These are phyloP conservation scores for Erythrophleum ivorense DNA, from an alignment of 331 rosid genomes.

Conservation along the genomic window DNA sequence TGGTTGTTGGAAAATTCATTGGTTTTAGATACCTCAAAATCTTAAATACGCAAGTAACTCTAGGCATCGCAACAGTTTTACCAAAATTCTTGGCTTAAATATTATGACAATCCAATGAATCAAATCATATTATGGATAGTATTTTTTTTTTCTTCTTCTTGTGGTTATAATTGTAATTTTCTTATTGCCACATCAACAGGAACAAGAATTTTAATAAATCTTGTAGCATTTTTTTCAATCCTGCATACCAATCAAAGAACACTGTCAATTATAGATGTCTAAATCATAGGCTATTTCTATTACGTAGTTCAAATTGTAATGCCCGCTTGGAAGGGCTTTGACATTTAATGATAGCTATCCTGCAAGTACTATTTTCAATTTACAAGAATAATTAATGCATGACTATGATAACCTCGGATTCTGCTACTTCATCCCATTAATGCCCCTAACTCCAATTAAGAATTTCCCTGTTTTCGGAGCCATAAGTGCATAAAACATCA, in stretches of 20 bases:
- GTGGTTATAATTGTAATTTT: background rate
- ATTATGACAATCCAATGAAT: background rate
- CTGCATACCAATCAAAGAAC: background rate
- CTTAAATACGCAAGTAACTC: background rate
- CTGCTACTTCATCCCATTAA: slow-evolving; percentile 11
- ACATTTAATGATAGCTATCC: background rate
- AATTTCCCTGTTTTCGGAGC: background rate
- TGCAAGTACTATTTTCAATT: background rate
- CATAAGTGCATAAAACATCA: background rate
- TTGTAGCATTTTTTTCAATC: background rate
- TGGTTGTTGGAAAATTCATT: background rate
- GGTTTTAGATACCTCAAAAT: background rate
- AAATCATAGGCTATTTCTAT: background rate
- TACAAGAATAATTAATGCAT: background rate
- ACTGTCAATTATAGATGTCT: background rate
- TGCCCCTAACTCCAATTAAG: background rate
- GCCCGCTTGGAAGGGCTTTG: background rate
- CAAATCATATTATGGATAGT: background rate
- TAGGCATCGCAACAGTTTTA: background rate
- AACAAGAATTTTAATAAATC: background rate
- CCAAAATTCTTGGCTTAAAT: background rate
- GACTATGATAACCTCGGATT: background rate
- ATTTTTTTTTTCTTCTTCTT: background rate
- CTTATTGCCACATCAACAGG: background rate
- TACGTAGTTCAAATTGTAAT: background rate